phyloP scores from a whole-genome alignment of 805 yeast species.

The Candida ponderosae region DNA sequence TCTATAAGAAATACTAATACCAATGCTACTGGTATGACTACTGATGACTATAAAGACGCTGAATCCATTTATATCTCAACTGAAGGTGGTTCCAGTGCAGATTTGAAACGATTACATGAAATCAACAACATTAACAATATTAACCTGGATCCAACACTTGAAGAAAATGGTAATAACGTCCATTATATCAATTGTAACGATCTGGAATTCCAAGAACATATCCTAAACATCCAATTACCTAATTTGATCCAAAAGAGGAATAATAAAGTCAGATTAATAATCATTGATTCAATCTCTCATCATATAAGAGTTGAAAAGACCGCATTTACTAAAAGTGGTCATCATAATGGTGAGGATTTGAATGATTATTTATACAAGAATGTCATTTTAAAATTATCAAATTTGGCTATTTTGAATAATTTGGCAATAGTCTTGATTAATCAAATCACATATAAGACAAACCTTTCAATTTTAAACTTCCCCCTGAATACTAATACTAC shows the following conservation, averaged over 20 bases:
- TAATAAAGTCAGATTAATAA: conserved; percentile 41
- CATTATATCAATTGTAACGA: conserved; percentile 55
- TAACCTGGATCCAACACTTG: conserved; percentile 20
- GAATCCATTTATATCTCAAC: conserved; percentile 71
- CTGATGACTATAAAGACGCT: too few species aligned
- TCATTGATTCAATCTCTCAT: conserved; percentile 80
- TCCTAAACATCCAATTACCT: conserved; percentile 64
- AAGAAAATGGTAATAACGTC: conserved; percentile 26
- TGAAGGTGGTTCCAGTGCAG: conserved; percentile 49
- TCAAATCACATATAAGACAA: conserved; percentile 66
- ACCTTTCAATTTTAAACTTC: conserved; percentile 12
- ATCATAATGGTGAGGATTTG: conserved; percentile 26
- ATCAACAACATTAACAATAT: conserved; percentile 29
- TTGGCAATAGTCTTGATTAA: conserved; percentile 68
- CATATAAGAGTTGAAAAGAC: conserved; percentile 61
- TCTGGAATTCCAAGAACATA: conserved; percentile 67
- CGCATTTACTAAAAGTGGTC: conserved; percentile 17
- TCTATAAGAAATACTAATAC: conserved; percentile 41
- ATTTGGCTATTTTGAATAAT: conserved; percentile 36
- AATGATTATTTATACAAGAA: conserved; percentile 34
- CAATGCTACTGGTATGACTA: conserved; percentile 39
- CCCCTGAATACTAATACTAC: too few species aligned
- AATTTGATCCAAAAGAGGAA: conserved; percentile 32
- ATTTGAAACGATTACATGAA: conserved; percentile 55
- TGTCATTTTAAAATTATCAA: conserved; percentile 39